A percentile compares a stretch with the other conserved stretches of the same genome.
Conservation (phyloP, 257 asterid species). For the Gentiana straminea region DNA sequence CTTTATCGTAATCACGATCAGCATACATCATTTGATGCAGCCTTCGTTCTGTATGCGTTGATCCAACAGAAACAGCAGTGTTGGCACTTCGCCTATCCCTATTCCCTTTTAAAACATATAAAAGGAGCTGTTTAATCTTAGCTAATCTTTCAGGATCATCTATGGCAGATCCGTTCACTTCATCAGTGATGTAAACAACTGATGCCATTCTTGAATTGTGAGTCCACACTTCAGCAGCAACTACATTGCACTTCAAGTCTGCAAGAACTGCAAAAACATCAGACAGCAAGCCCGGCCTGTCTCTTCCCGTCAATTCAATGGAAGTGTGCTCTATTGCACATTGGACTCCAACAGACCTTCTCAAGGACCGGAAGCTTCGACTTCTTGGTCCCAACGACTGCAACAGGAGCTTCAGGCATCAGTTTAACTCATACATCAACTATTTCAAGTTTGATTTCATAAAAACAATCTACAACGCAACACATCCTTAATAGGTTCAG, state of each 20-base stretch:
- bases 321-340: constrained; percentile 50
- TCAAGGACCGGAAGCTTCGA: constrained; percentile 36
- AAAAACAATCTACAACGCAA: no score
- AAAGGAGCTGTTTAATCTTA: constrained; percentile 55
- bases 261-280: constrained; percentile 78
- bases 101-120: constrained; percentile 49
- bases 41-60: constrained; percentile 66
- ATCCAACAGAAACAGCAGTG: constrained; percentile 57
- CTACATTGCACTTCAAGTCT: constrained; percentile 65
- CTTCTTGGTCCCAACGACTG: constrained; percentile 55
- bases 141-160: constrained; percentile 49
- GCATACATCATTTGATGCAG: constrained; percentile 83
- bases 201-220: constrained; percentile 88
- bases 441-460: no score
- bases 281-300: constrained; percentile 78
- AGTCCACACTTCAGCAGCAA: constrained; percentile 90
- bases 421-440: neutral
- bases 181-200: constrained; percentile 66
- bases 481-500: no score
- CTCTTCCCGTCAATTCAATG: constrained; percentile 68
- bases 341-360: constrained; percentile 59
- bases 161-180: constrained; percentile 37
- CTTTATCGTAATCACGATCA: constrained; percentile 34
- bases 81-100: constrained; percentile 58
- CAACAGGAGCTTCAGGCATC: constrained; percentile 10